Percentiles rank a stretch among this genome's conserved stretches.
phyloP scores from a whole-genome alignment of 139 green algal species.

The Chlamydomonas schloesseri region DNA sequence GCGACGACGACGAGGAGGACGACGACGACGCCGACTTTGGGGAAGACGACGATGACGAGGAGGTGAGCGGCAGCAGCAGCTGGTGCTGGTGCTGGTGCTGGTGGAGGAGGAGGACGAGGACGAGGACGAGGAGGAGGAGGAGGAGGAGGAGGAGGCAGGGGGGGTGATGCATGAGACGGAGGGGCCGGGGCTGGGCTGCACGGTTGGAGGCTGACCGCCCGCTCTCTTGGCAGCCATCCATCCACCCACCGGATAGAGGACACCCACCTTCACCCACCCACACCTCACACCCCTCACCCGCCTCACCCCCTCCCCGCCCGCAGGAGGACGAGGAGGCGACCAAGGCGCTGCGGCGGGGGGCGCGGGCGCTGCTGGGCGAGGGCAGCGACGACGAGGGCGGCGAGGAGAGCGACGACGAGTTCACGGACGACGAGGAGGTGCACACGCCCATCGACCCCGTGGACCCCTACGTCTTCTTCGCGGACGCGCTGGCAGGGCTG shows the following conservation, averaged over 20 bases:
- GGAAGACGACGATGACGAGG: constrained; percentile 36
- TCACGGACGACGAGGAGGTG: constrained; percentile 60
- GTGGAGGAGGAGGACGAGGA: too few relatives aligned
- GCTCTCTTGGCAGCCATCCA: too few relatives aligned
- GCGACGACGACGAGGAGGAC: constrained; percentile 18
- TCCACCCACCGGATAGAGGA: too few relatives aligned
- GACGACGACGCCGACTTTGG: constrained; percentile 2
- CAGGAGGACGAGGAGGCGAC: constrained; percentile 44
- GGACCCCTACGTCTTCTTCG: constrained; percentile 79
- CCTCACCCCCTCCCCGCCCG: background rate
- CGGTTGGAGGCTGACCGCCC: too few relatives aligned
- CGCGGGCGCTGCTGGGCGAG: constrained; percentile 40
- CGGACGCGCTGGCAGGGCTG: constrained; percentile 71
- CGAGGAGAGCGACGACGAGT: constrained; percentile 47
- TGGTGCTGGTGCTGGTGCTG: background rate
- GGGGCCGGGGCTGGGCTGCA: too few relatives aligned
- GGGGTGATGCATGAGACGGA: too few relatives aligned
- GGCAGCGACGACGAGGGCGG: constrained; percentile 55
- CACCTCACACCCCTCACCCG: background rate
- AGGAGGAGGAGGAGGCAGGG: too few relatives aligned
- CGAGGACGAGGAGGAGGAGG: constrained; percentile 33
- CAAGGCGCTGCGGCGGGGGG: constrained; percentile 20
- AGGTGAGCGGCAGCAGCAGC: background rate
- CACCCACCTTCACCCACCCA: too few relatives aligned
- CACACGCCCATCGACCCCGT: constrained; percentile 60